Conservation (phyloP, 805 yeast genomes). For the Metschnikowia similis region DNA sequence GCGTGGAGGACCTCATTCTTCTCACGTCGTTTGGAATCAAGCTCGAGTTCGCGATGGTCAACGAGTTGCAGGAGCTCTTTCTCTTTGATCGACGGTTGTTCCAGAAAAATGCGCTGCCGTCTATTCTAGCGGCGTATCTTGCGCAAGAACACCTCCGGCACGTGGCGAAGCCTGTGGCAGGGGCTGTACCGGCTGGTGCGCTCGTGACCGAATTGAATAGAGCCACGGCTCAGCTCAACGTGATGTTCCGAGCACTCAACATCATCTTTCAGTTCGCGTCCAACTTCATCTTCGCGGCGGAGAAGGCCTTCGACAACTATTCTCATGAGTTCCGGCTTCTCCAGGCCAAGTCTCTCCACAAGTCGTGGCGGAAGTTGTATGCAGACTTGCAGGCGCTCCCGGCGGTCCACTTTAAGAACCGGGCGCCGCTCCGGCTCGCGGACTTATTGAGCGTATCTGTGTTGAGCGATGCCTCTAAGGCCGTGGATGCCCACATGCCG, state of each 20-base stretch:
- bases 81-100: constrained; percentile 63
- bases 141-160: constrained; percentile 1
- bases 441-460: not conserved
- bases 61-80: constrained; percentile 53
- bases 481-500: constrained; percentile 28
- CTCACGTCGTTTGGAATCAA: constrained; percentile 64
- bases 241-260: constrained; percentile 43
- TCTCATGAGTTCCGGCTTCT: constrained; percentile 35
- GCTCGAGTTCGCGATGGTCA: constrained; percentile 48
- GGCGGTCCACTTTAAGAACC: constrained; percentile 24
- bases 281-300: constrained; percentile 46
- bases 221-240: constrained; percentile 31
- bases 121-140: constrained; percentile 6
- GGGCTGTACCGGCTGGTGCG: not conserved
- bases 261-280: constrained; percentile 48
- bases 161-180: not conserved
- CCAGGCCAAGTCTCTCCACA: constrained; percentile 38
- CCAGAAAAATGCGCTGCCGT: constrained; percentile 19
- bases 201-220: constrained; percentile 5
- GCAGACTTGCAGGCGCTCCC: constrained; percentile 35
- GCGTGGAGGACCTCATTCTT: constrained; percentile 40
- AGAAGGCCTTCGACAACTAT: constrained; percentile 40
- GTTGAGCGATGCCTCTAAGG: constrained; percentile 2
- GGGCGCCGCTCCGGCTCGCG: constrained; percentile 19
- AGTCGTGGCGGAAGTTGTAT: constrained; percentile 32